A percentile compares a stretch with the other conserved stretches of the same genome.
Evolutionary conservation across 2,329 filamentous ascomycete species (phyloP).

Genomic region (Fusarium coffeatum): DNA sequence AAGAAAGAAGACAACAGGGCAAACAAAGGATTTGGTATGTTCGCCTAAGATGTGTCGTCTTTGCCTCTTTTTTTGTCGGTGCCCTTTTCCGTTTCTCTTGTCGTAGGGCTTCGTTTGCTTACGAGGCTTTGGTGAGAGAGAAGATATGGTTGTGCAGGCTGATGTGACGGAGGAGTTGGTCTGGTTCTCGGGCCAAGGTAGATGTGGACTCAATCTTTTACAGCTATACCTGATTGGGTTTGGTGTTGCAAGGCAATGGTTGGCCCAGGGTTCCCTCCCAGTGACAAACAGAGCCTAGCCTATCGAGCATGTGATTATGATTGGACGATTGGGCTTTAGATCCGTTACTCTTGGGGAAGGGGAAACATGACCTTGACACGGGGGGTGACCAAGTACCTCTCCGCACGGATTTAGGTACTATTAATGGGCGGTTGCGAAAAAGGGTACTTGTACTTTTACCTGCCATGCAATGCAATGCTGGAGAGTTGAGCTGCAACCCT

Average conservation of each 20-base stretch:
- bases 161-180: slow-evolving; percentile 42
- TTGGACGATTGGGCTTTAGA: slow-evolving; percentile 11
- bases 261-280: slow-evolving; percentile 13
- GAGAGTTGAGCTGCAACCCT: slow-evolving; percentile 5
- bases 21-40: not conserved
- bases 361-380: slow-evolving; percentile 36
- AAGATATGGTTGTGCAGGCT: slow-evolving; percentile 41
- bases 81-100: not conserved
- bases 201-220: slow-evolving; percentile 21
- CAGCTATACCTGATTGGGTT: not conserved
- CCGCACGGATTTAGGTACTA: slow-evolving; percentile 18
- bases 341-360: slow-evolving; percentile 22
- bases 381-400: slow-evolving; percentile 21
- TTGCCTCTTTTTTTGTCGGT: not conserved
- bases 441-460: slow-evolving; percentile 17
- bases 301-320: not conserved
- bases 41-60: slow-evolving; percentile 11
- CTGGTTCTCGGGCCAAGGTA: slow-evolving; percentile 29
- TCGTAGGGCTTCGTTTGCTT: slow-evolving; percentile 28
- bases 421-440: not conserved
- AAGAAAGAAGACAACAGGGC: not conserved
- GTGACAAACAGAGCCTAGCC: slow-evolving; percentile 24
- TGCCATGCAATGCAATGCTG: slow-evolving; percentile 19
- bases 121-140: slow-evolving; percentile 42
- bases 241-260: not conserved